phyloP scores from a whole-genome alignment of 495 filamentous ascomycete species.

The Neurospora sp. region DNA sequence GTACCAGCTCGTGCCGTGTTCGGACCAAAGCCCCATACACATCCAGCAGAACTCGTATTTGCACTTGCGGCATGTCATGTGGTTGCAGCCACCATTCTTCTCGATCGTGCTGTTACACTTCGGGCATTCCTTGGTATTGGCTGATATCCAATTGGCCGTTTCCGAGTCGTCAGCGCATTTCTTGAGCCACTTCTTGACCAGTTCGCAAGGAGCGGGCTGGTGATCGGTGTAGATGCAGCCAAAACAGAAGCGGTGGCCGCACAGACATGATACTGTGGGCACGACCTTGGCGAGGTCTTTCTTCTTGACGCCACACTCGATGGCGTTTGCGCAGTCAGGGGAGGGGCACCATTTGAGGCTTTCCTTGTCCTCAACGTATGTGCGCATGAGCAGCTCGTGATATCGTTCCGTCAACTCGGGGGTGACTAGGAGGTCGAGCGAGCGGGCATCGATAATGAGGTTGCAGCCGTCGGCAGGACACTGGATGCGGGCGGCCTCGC shows the following conservation, averaged over 20 bases:
- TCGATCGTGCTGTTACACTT: constrained; percentile 95
- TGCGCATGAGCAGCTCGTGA: constrained; percentile 75
- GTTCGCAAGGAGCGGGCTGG: constrained; percentile 79
- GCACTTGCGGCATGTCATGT: constrained; percentile 99
- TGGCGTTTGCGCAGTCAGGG: constrained; percentile 84
- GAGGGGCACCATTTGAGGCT: constrained; percentile 95
- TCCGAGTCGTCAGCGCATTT: constrained; percentile 98
- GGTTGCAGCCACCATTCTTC: constrained; percentile 98
- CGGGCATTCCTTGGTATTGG: constrained; percentile 96
- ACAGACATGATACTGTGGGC: constrained; percentile 77
- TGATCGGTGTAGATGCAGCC: constrained; percentile 91
- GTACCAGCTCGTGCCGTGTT: constrained; percentile 99
- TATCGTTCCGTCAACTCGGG: constrained; percentile 68
- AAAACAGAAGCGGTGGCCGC: constrained; percentile 85
- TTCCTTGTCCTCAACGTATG: constrained; percentile 94
- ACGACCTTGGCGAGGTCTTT: constrained; percentile 76
- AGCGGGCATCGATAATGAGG: constrained; percentile 83
- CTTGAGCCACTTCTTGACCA: constrained; percentile 95
- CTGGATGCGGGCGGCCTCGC: constrained; percentile 88
- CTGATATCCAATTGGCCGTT: constrained; percentile 98
- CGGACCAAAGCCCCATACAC: constrained; percentile 98
- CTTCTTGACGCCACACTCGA: constrained; percentile 79
- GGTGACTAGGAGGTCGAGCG: constrained; percentile 72
- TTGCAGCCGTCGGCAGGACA: constrained; percentile 83
- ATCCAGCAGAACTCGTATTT: constrained; percentile 99